Evolutionary conservation across 106 monocot genomes (phyloP).

Genomic region (Chionographis japonica): DNA sequence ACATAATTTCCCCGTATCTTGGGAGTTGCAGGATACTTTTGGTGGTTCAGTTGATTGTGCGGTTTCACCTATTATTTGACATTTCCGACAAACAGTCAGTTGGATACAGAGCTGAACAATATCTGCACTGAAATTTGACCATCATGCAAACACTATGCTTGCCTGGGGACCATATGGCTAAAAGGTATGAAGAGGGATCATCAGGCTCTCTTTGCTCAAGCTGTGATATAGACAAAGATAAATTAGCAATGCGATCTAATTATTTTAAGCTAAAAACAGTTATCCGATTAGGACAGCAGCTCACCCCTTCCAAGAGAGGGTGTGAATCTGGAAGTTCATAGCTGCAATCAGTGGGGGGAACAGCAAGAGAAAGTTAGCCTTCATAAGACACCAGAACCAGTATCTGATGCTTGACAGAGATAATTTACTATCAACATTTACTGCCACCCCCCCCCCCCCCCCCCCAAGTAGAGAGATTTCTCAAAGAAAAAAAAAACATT

Average conservation of each 20-base stretch:
- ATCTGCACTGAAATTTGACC: background rate
- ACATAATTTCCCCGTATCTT: slow-evolving; percentile 30
- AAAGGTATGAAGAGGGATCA: slow-evolving; percentile 53
- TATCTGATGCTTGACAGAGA: no score
- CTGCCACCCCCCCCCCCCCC: no score
- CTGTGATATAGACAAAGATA: slow-evolving; percentile 15
- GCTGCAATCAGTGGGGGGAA: slow-evolving; percentile 4
- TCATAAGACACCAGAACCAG: background rate
- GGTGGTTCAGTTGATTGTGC: slow-evolving; percentile 43
- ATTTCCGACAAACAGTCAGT: background rate
- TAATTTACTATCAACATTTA: no score
- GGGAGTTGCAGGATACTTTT: slow-evolving; percentile 21
- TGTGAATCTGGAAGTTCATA: slow-evolving; percentile 46
- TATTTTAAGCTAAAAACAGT: background rate
- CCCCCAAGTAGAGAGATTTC: no score
- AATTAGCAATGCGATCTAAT: no score
- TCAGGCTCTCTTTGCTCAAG: slow-evolving; percentile 43
- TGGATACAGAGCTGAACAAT: background rate
- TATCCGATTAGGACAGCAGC: slow-evolving; percentile 1
- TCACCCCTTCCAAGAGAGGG: slow-evolving; percentile 35
- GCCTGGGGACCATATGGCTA: slow-evolving; percentile 67
- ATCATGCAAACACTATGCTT: background rate
- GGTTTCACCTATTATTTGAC: slow-evolving; percentile 42
- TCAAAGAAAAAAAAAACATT: no score
- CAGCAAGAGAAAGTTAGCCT: background rate